Percentiles rank a stretch among this genome's conserved stretches.
Conservation (phyloP, 306 rosid genomes). For the Luffa aegyptiaca region DNA sequence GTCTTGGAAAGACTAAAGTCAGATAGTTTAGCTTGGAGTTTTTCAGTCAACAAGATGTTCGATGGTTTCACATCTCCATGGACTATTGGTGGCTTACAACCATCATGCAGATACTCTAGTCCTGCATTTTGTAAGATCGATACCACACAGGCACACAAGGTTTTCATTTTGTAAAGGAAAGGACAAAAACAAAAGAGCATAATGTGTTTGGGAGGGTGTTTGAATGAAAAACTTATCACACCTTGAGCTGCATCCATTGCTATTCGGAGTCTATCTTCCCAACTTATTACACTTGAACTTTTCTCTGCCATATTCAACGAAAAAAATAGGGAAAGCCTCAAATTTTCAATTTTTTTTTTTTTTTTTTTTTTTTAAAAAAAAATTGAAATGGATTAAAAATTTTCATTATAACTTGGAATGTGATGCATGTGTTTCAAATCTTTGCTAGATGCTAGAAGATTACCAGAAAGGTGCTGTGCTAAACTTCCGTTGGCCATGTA, state of each 20-base stretch:
- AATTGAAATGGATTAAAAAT: not conserved
- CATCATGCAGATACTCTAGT: slow-evolving; percentile 42
- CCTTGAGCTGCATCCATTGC: slow-evolving; percentile 35
- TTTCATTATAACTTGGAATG: not conserved
- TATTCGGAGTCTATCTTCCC: slow-evolving; percentile 27
- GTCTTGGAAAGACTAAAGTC: slow-evolving; percentile 24
- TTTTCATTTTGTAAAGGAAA: not conserved
- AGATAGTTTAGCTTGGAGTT: slow-evolving; percentile 18
- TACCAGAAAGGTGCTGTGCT: not conserved
- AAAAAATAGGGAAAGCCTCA: not conserved
- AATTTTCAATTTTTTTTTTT: not conserved
- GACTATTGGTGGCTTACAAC: slow-evolving; percentile 33
- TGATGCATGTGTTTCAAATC: not conserved
- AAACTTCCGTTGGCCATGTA: slow-evolving; percentile 21
- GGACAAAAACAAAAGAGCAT: not conserved
- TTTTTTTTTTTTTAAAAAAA: too few relatives aligned
- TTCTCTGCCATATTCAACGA: not conserved
- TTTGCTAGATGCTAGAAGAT: not conserved
- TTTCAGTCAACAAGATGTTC: slow-evolving; percentile 23
- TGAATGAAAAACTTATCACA: not conserved
- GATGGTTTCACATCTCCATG: slow-evolving; percentile 23
- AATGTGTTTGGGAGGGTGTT: not conserved
- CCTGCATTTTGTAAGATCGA: slow-evolving; percentile 18
- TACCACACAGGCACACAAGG: not conserved
- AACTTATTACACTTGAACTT: slow-evolving; percentile 11